Conservation (phyloP, 768 basidiomycete genomes). For the Panaeolus cyanescens region DNA sequence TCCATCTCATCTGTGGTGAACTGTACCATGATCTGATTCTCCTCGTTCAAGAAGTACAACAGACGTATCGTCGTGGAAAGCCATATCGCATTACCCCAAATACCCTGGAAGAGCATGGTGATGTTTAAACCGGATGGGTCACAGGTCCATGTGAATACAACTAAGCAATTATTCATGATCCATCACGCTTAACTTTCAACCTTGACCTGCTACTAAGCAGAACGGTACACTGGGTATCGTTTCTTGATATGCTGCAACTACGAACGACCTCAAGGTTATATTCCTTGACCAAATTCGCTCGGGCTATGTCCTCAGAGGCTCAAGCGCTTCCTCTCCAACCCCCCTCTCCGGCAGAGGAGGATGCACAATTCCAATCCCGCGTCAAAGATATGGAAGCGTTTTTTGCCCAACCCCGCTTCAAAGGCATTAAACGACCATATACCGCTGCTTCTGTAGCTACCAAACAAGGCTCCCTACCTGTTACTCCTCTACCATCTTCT, state of each 20-base stretch:
- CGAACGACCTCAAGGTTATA: constrained; percentile 26
- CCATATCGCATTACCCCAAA: background rate
- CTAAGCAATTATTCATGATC: background rate
- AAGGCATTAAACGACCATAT: constrained; percentile 76
- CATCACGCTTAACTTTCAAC: constrained; percentile 6
- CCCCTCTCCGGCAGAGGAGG: constrained; percentile 60
- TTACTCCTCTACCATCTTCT: constrained; percentile 73
- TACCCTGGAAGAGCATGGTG: background rate
- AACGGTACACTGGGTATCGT: constrained; percentile 1
- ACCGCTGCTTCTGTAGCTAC: constrained; percentile 76
- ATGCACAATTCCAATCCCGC: constrained; percentile 58
- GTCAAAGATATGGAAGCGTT: constrained; percentile 68
- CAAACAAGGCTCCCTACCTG: constrained; percentile 87
- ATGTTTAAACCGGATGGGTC: background rate
- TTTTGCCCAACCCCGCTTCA: constrained; percentile 77
- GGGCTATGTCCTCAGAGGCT: constrained; percentile 42
- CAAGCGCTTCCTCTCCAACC: constrained; percentile 55
- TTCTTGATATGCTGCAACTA: constrained; percentile 29
- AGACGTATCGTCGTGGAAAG: no score
- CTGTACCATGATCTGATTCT: no score
- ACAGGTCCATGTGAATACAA: constrained; percentile 4
- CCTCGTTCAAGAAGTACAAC: no score
- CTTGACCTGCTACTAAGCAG: background rate
- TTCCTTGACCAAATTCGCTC: constrained; percentile 25
- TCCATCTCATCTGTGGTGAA: background rate